Evolutionary conservation across 495 filamentous ascomycete genomes (phyloP).

Genomic region (Emericellopsis terricola): DNA sequence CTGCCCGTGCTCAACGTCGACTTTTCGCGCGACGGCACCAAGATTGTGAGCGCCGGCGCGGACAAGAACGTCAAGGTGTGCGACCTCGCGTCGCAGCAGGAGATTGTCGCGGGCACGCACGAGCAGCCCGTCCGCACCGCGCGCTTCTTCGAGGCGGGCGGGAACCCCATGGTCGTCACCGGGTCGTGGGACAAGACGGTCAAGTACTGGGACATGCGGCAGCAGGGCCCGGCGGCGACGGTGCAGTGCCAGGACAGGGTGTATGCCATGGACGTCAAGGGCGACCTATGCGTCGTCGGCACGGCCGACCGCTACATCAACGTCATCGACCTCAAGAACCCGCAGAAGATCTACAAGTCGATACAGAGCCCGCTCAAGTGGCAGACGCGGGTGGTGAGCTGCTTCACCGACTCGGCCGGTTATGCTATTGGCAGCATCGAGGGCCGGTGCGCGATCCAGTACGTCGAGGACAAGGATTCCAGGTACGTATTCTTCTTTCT

Average conservation of each 20-base stretch:
- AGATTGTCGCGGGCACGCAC: slow-evolving; percentile 51
- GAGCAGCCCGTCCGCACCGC: slow-evolving; percentile 64
- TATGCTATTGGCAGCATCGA: slow-evolving; percentile 86
- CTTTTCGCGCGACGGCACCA: slow-evolving; percentile 54
- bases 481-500: slow-evolving; percentile 22
- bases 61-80: slow-evolving; percentile 71
- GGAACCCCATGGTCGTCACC: slow-evolving; percentile 54
- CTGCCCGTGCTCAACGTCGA: slow-evolving; percentile 55
- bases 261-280: slow-evolving; percentile 75
- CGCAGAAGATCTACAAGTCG: slow-evolving; percentile 70
- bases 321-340: slow-evolving; percentile 70
- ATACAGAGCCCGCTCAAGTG: slow-evolving; percentile 79
- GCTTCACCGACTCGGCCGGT: slow-evolving; percentile 72
- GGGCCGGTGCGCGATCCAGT: slow-evolving; percentile 81
- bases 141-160: slow-evolving; percentile 49
- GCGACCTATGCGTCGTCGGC: slow-evolving; percentile 70
- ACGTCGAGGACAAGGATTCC: slow-evolving; percentile 75
- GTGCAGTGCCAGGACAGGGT: slow-evolving; percentile 64
- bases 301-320: slow-evolving; percentile 88
- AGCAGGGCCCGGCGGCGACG: slow-evolving; percentile 36
- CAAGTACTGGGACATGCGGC: slow-evolving; percentile 87
- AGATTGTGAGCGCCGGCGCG: slow-evolving; percentile 67
- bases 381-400: slow-evolving; percentile 85
- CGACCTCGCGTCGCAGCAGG: slow-evolving; percentile 43
- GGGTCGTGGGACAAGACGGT: slow-evolving; percentile 93